phyloP scores from a whole-genome alignment of 2,329 filamentous ascomycete genomes.

The Ustilaginoidea virens region DNA sequence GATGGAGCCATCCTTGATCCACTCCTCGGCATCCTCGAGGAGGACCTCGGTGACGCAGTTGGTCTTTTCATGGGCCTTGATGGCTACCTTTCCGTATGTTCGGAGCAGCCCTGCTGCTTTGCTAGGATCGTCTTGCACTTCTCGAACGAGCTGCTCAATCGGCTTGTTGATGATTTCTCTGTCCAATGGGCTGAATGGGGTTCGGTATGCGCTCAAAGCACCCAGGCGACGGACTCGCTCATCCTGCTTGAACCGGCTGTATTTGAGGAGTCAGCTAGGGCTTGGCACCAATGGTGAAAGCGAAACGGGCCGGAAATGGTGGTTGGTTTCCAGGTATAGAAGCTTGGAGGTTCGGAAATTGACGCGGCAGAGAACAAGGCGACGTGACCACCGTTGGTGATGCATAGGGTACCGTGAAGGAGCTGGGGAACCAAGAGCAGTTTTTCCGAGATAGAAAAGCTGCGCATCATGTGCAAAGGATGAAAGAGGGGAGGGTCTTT shows the following conservation, averaged over 20 bases:
- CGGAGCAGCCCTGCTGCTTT: conserved; percentile 60
- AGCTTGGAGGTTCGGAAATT: no score
- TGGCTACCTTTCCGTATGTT: conserved; percentile 73
- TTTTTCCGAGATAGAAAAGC: no score
- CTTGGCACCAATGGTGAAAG: no score
- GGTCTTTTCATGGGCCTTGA: conserved; percentile 71
- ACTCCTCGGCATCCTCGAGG: conserved; percentile 61
- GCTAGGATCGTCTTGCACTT: conserved; percentile 55
- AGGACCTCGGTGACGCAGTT: conserved; percentile 86
- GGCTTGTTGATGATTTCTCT: conserved; percentile 52
- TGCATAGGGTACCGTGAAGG: no score
- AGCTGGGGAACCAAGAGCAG: no score
- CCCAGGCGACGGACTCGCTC: conserved; percentile 58
- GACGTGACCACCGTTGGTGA: no score
- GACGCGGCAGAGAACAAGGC: no score
- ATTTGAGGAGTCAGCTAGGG: no score
- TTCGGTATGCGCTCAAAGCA: conserved; percentile 49
- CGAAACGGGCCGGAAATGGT: no score
- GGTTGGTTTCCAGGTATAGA: no score
- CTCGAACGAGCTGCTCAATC: conserved; percentile 62
- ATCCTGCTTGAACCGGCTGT: conserved; percentile 62
- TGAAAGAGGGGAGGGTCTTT: no score
- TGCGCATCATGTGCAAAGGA: no score
- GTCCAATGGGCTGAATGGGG: conserved; percentile 48
- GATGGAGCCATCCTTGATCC: conserved; percentile 40